These are phyloP conservation scores for Pleomassaria siparia DNA, from an alignment of 2,329 filamentous ascomycete species.

Conservation along the genomic window DNA sequence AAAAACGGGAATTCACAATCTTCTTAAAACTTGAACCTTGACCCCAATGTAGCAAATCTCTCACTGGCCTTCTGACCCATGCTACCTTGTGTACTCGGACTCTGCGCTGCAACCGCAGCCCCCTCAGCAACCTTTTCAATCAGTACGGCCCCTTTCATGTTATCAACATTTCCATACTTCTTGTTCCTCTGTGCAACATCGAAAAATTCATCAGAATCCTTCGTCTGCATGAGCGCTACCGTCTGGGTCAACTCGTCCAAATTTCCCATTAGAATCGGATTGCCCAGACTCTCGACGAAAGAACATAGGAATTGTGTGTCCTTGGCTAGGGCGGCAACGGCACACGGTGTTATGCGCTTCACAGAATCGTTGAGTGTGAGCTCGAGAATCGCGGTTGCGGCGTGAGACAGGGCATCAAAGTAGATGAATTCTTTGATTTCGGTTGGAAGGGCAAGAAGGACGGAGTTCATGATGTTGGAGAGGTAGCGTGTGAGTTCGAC, in stretches of 20 bases:
- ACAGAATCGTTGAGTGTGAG: slow-evolving; percentile 78
- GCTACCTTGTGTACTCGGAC: slow-evolving; percentile 26
- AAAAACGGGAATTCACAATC: background rate
- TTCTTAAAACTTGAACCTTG: slow-evolving; percentile 32
- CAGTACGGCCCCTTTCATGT: slow-evolving; percentile 81
- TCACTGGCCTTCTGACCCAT: slow-evolving; percentile 29
- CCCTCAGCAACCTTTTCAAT: slow-evolving; percentile 70
- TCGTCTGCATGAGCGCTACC: slow-evolving; percentile 78
- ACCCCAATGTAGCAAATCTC: slow-evolving; percentile 38
- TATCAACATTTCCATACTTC: slow-evolving; percentile 91
- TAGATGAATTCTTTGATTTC: slow-evolving; percentile 98
- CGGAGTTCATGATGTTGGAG: slow-evolving; percentile 94
- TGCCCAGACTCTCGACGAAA: slow-evolving; percentile 85
- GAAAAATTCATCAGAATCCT: slow-evolving; percentile 96
- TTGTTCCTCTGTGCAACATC: slow-evolving; percentile 87
- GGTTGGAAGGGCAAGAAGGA: slow-evolving; percentile 85
- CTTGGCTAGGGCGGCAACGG: slow-evolving; percentile 75
- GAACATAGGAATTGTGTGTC: slow-evolving; percentile 82
- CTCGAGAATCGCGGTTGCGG: slow-evolving; percentile 80
- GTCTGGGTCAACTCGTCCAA: slow-evolving; percentile 94
- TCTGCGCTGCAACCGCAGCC: slow-evolving; percentile 37
- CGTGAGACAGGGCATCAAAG: slow-evolving; percentile 91
- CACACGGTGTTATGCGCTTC: slow-evolving; percentile 82
- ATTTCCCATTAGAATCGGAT: slow-evolving; percentile 84
- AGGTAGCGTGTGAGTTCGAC: slow-evolving; percentile 90